Percentiles rank a stretch among this genome's conserved stretches.
phyloP scores from a whole-genome alignment of 1,284 basidiomycete species.

The Boletus sp. region DNA sequence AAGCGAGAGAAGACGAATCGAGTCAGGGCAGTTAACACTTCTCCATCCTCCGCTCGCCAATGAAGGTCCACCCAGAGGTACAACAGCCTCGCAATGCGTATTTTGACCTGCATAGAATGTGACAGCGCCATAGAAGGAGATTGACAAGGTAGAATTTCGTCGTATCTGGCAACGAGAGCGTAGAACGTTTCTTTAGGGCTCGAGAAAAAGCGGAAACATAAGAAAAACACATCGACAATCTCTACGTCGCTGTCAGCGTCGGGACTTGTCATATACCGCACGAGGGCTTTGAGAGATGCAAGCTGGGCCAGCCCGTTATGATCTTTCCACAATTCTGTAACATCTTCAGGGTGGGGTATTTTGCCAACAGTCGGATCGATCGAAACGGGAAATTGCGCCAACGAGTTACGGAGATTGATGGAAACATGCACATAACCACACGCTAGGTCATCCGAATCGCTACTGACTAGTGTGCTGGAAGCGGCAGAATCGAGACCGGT shows the following conservation, averaged over 20 bases:
- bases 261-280: slow-evolving; percentile 48
- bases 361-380: slow-evolving; percentile 15
- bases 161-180: slow-evolving; percentile 59
- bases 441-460: slow-evolving; percentile 14
- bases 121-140: slow-evolving; percentile 40
- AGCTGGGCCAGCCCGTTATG: slow-evolving; percentile 25
- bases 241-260: slow-evolving; percentile 38
- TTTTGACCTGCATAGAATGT: slow-evolving; percentile 53
- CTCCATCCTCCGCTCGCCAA: slow-evolving; percentile 59
- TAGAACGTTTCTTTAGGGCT: slow-evolving; percentile 55
- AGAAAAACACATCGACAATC: slow-evolving; percentile 60
- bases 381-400: slow-evolving; percentile 31
- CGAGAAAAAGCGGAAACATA: slow-evolving; percentile 75
- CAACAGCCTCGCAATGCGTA: slow-evolving; percentile 66
- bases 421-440: slow-evolving; percentile 26
- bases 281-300: slow-evolving; percentile 45
- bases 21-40: slow-evolving; percentile 39
- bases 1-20: slow-evolving; percentile 35
- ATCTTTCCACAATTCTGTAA: slow-evolving; percentile 30
- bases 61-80: slow-evolving; percentile 75
- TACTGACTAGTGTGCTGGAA: slow-evolving; percentile 25
- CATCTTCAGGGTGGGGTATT: slow-evolving; percentile 31
- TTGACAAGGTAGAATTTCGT: slow-evolving; percentile 37
- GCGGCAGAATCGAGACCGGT: slow-evolving; percentile 2
- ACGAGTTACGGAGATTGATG: slow-evolving; percentile 26